phyloP scores from a whole-genome alignment of 2,329 filamentous ascomycete species.

The Teratosphaeriaceae sp. region DNA sequence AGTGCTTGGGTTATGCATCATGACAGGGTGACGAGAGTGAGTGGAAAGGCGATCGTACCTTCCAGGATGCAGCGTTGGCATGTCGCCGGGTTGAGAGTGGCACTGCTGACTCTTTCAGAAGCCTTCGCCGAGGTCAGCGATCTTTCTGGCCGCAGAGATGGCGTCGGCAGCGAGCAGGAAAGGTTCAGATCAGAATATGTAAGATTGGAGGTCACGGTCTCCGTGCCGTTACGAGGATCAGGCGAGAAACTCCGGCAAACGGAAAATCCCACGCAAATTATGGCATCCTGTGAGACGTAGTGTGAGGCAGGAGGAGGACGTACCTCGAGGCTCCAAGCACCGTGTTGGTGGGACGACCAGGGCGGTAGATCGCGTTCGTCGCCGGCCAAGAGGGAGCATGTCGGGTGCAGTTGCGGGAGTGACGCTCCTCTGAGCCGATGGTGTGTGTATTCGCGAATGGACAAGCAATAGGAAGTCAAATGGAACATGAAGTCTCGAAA shows the following conservation, averaged over 20 bases:
- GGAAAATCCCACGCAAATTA: conserved; percentile 99
- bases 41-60: background rate
- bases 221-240: conserved; percentile 73
- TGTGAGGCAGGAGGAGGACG: background rate
- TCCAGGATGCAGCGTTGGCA: background rate
- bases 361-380: no score
- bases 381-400: no score
- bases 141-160: no score
- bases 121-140: no score
- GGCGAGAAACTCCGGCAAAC: conserved; percentile 78
- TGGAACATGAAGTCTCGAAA: no score
- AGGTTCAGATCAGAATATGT: conserved; percentile 80
- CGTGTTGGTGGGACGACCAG: no score
- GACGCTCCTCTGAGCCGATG: no score
- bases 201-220: conserved; percentile 85
- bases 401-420: no score
- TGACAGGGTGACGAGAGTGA: conserved; percentile 5
- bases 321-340: background rate
- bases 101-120: background rate
- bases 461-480: no score
- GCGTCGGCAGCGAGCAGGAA: background rate
- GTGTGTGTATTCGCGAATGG: no score
- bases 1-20: conserved; percentile 16
- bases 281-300: conserved; percentile 58
- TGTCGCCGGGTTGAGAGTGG: no score